These are phyloP conservation scores for Penicillium subrubescens DNA, from an alignment of 495 filamentous ascomycete genomes.

Conservation along the genomic window DNA sequence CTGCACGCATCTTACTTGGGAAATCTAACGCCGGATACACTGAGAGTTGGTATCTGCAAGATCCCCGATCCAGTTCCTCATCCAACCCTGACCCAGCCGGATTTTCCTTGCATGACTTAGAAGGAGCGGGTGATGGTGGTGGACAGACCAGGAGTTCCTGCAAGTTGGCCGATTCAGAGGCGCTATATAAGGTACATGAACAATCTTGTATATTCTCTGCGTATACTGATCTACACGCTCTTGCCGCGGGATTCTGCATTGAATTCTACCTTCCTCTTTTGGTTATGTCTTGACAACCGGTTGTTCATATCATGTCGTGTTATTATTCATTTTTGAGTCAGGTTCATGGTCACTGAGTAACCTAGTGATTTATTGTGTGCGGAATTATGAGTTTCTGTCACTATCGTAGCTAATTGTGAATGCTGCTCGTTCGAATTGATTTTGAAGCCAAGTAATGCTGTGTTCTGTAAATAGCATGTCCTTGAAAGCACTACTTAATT, in stretches of 20 bases:
- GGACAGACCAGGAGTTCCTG: conserved; percentile 32
- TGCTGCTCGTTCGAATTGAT: too few relatives aligned
- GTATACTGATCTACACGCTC: not conserved
- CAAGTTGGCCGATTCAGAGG: not conserved
- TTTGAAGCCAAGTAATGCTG: too few relatives aligned
- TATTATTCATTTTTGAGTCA: not conserved
- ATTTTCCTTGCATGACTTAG: conserved; percentile 26
- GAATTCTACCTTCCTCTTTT: not conserved
- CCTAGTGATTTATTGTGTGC: too few relatives aligned
- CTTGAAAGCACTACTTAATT: too few relatives aligned
- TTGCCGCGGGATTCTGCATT: not conserved
- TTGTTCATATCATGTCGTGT: not conserved
- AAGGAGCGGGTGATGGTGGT: not conserved
- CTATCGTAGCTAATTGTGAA: too few relatives aligned
- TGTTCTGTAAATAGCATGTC: too few relatives aligned
- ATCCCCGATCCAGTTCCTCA: conserved; percentile 11
- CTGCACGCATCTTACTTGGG: not conserved
- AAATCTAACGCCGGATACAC: too few relatives aligned
- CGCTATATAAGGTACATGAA: not conserved
- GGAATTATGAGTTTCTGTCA: too few relatives aligned
- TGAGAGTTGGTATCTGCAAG: conserved; percentile 3
- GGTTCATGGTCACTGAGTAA: not conserved
- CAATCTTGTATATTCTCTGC: too few relatives aligned
- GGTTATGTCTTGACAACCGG: not conserved
- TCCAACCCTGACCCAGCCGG: not conserved